phyloP scores from a whole-genome alignment of 148 eudicot genomes.

The Arbutus unedo region DNA sequence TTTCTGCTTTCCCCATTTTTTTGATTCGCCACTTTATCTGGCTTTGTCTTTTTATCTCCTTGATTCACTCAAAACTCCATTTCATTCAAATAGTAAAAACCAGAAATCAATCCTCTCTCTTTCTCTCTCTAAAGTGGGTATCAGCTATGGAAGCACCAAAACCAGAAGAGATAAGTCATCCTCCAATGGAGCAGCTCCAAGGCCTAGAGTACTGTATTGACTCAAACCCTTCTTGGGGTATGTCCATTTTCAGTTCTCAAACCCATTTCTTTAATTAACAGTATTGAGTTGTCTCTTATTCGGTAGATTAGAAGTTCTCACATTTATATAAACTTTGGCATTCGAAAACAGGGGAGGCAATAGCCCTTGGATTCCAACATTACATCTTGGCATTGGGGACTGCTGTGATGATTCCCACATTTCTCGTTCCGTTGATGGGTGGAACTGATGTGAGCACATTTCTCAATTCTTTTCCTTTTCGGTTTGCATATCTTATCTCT shows the following conservation, averaged over 20 bases:
- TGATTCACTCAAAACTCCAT: conserved; percentile 11
- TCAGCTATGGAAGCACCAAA: conserved; percentile 58
- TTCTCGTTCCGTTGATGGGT: conserved; percentile 88
- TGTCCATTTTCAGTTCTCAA: conserved; percentile 15
- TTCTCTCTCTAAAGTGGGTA: conserved; percentile 11
- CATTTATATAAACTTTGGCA: conserved; percentile 4
- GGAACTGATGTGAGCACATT: conserved; percentile 65
- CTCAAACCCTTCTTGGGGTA: conserved; percentile 95
- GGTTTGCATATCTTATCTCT: not conserved
- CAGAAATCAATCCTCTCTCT: conserved; percentile 6
- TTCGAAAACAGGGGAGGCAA: conserved; percentile 73
- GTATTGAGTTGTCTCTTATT: not conserved
- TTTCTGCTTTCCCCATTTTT: conserved; percentile 22
- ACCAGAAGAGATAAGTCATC: conserved; percentile 82
- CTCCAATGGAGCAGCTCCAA: conserved; percentile 92
- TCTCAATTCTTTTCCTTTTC: not conserved
- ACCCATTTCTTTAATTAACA: not conserved
- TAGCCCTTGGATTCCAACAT: conserved; percentile 89
- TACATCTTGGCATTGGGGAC: conserved; percentile 86
- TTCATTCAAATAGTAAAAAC: not conserved
- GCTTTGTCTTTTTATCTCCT: conserved; percentile 25
- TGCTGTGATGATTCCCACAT: conserved; percentile 90
- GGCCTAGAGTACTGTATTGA: conserved; percentile 98
- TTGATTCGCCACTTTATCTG: conserved; percentile 17
- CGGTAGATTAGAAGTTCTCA: not conserved